Base-by-base conservation (phyloP, 768 basidiomycete species). In the Hericium erinaceus region DNA sequence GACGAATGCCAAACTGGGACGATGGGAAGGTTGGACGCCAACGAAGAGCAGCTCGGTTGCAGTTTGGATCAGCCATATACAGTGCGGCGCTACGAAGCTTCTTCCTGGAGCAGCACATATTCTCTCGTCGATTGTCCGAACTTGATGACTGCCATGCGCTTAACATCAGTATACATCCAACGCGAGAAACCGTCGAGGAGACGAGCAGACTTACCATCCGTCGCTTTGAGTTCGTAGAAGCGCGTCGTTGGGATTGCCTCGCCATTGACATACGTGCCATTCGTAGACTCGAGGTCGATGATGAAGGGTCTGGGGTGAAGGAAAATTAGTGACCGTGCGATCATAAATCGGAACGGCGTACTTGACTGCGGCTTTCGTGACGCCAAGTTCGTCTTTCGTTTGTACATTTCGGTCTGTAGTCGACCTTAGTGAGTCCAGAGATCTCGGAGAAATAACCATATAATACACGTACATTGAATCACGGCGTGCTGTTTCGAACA, bases 401-500 rank as follows among this genome's bases (percentile, higher is more conserved):
- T 80, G 81, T 4, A 98, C 78, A 65, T 89, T 85, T 28, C 97
- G 88, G 69, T 88, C 89, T 91, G 62, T 28, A 56, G 48, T 26
- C 40, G 53, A 60, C 28, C 62, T 57, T 46, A 8, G 6, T 33
- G 6, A 46, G 16, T 46, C 13, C 9, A 10, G 33, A 10, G 33
- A 22, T 39, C 58, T 57, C 40, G 15, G 38, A 46, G 54, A n/a
- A 24, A 49, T 24, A 56, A 44, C 12, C 55, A 16, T 39, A 15
- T 15, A 37, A 59, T 41, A 48, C 28, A 69, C 84, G 26, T 66
- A 88, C 89, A 93, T 73, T 99, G 97, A 37, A 99, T 88, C 2
- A 86, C 97, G 15, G 97, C 94, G 67, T 99, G 97, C 68, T 99
- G 97, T 68, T 99, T 99, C 0, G 97, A 98, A 62, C 92, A 93